Evolutionary conservation across 805 yeast genomes (phyloP), one percentile per base, ranked within the genome.

Genomic region (Candida ortonii): DNA sequence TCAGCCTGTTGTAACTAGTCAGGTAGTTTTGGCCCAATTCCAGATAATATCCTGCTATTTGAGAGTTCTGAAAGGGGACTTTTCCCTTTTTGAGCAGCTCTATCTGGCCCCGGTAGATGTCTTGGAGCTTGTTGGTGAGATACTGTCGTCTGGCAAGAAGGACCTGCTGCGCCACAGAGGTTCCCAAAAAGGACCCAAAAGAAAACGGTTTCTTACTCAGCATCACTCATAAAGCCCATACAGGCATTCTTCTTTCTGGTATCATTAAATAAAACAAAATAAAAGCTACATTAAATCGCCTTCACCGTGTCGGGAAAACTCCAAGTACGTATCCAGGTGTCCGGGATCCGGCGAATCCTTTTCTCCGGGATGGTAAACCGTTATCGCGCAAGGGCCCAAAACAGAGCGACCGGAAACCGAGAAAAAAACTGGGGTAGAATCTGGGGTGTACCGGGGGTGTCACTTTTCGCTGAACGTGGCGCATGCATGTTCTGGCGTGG

Each of bases 1-100:
- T 30, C 19, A 47, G 25, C 11, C 16, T 12, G 7, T 29, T 18
- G 16, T 18, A n/a, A 15, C 43, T 35, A 8, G 23, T 35, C 9
- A 31, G 25, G 20, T 47, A 47, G 11, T 24, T 22, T 12, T 19
- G 16, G 2, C 46, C 46, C 8, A 47, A 35, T 7, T 38, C 43
- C 9, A 19, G n/a, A 26, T 47, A 47, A 20, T 44, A 43, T 4
- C 25, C 12, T 8, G 28, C 30, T 6, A 47, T 38, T 7, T 20
- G 36, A 7, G 26, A 8, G 33, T 30, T 36, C 15, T 19, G 13
- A 16, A 47, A 32, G 7, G 51, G 48, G 2, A 24, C 16, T 6
- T 9, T 14, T 1, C 17, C 11, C 6, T 30, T 33, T 4, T 36
- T 20, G 7, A 43, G 30, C 19, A 38, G 28, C 4, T 4, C 25